A percentile compares a stretch with the other conserved stretches of the same genome.
phyloP scores from a whole-genome alignment of 2,329 filamentous ascomycete species.

The Colletotrichum orbiculare region DNA sequence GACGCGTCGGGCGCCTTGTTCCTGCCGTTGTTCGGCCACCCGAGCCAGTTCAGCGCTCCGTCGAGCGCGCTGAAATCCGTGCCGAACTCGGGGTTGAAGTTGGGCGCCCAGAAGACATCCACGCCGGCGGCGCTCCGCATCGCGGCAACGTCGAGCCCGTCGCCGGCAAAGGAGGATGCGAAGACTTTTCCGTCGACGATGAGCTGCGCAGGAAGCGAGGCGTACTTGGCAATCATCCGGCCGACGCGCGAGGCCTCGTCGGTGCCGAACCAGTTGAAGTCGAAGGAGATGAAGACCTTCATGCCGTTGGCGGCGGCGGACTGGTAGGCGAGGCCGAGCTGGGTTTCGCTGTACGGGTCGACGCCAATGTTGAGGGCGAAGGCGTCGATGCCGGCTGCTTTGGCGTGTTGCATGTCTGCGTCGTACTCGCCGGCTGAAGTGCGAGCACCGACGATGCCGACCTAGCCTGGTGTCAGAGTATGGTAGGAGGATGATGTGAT shows the following conservation, averaged over 20 bases:
- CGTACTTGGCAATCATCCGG: constrained; percentile 58
- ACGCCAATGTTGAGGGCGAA: constrained; percentile 63
- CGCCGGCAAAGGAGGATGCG: constrained; percentile 64
- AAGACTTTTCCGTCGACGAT: constrained; percentile 60
- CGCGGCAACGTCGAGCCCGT: constrained; percentile 55
- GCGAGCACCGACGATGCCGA: constrained; percentile 57
- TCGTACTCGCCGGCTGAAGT: constrained; percentile 56
- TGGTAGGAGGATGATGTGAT: too few species aligned
- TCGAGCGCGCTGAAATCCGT: constrained; percentile 52
- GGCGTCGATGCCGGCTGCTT: constrained; percentile 54
- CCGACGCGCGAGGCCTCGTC: constrained; percentile 53
- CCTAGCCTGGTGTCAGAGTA: constrained; percentile 41
- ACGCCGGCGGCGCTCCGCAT: constrained; percentile 55
- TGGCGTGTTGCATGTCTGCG: constrained; percentile 57
- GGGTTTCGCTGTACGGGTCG: constrained; percentile 56
- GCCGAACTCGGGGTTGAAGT: constrained; percentile 56
- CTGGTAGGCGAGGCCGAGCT: constrained; percentile 60
- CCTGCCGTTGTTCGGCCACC: constrained; percentile 56
- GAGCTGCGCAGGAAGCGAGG: constrained; percentile 56
- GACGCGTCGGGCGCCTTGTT: constrained; percentile 60
- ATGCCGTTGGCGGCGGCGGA: constrained; percentile 59
- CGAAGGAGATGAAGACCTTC: constrained; percentile 68
- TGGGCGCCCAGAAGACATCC: constrained; percentile 61
- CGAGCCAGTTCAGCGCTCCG: constrained; percentile 59
- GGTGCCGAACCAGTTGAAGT: constrained; percentile 61